A percentile compares a stretch with the other conserved stretches of the same genome.
Evolutionary conservation across 108 stramenopile genomes (phyloP).

Genomic region (Fragilaria crotonensis): DNA sequence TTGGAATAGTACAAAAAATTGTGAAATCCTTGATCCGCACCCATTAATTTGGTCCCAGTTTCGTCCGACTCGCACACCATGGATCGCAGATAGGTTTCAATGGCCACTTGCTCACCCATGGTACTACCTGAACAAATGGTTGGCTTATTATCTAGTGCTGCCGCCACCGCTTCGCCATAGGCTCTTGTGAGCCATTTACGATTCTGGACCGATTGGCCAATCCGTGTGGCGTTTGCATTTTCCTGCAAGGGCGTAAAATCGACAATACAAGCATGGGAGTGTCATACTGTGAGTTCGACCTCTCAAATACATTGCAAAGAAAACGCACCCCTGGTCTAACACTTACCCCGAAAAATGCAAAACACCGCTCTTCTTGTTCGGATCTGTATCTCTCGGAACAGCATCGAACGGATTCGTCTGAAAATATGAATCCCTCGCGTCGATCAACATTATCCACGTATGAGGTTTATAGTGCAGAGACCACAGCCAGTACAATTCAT

Average conservation of each 20-base stretch:
- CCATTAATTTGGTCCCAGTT: constrained; percentile 34
- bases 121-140: constrained; percentile 49
- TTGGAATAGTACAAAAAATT: constrained; percentile 47
- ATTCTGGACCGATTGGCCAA: constrained; percentile 38
- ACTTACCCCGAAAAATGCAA: constrained; percentile 21
- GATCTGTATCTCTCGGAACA: constrained; percentile 23
- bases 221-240: constrained; percentile 42
- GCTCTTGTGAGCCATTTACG: constrained; percentile 39
- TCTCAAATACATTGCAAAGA: too few relatives aligned
- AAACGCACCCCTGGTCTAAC: constrained; percentile 29
- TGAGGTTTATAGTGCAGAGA: constrained; percentile 21
- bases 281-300: too few relatives aligned
- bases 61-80: constrained; percentile 50
- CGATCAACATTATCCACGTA: constrained; percentile 42
- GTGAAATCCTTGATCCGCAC: constrained; percentile 65
- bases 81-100: constrained; percentile 45
- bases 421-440: constrained; percentile 51
- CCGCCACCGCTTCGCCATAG: constrained; percentile 28
- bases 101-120: constrained; percentile 48
- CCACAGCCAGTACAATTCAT: constrained; percentile 63
- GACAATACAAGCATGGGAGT: too few relatives aligned
- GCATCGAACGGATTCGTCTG: constrained; percentile 49
- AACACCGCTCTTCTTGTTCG: constrained; percentile 6
- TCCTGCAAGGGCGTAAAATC: too few relatives aligned
- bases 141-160: constrained; percentile 32